phyloP scores from a whole-genome alignment of 129 eudicot genomes.

The Pittosporum tobira region DNA sequence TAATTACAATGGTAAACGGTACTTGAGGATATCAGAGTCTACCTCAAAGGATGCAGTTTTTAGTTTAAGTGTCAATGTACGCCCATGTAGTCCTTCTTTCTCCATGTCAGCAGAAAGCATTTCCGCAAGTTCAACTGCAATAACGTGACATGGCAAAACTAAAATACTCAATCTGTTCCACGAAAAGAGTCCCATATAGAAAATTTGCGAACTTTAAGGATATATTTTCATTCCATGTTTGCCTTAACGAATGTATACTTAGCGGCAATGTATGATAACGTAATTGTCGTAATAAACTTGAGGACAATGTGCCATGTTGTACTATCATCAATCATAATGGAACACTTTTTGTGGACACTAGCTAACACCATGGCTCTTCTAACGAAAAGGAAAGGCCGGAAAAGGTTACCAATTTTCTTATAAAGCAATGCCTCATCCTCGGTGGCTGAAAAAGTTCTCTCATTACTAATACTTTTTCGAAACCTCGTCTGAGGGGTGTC shows the following conservation, averaged over 20 bases:
- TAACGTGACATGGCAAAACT: neutral
- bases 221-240: too few species aligned
- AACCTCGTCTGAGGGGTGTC: constrained; percentile 57
- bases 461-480: constrained; percentile 84
- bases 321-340: too few species aligned
- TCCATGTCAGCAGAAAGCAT: constrained; percentile 85
- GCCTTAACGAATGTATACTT: too few species aligned
- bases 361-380: neutral
- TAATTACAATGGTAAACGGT: too few species aligned
- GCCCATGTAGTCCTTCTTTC: constrained; percentile 68
- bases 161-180: too few species aligned
- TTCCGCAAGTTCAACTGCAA: constrained; percentile 85
- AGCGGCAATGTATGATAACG: too few species aligned
- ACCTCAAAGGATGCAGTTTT: constrained; percentile 92
- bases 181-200: too few species aligned
- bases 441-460: constrained; percentile 90
- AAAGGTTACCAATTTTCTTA: constrained; percentile 55
- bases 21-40: too few species aligned
- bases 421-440: constrained; percentile 52
- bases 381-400: neutral
- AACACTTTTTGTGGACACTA: too few species aligned
- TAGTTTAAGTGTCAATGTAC: constrained; percentile 76
- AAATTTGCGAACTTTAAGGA: too few species aligned
- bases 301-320: too few species aligned
- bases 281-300: too few species aligned